Base-by-base conservation (phyloP, 345 rosid species). In the Clarkia xantiana region DNA sequence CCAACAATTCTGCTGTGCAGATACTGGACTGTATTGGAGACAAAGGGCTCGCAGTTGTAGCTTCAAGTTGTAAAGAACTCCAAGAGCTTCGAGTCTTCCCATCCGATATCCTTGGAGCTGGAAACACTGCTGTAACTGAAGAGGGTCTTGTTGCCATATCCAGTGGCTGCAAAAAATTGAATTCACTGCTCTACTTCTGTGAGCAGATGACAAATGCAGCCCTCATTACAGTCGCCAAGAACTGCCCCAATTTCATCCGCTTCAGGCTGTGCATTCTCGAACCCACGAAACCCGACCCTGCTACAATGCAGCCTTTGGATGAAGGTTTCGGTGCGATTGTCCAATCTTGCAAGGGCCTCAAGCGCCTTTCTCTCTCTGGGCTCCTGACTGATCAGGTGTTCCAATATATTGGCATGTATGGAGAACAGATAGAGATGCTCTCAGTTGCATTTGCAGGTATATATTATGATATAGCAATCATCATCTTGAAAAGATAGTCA, bases 241-340 rank as follows among this genome's bases (percentile, higher is more conserved):
- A 86, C 76, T 73, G 86, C 60, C 84, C 82, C 2, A 80, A 86
- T 69, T 91, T 91, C 47, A 78, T 66, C 49, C 70, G 87, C 53
- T 91, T 91, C 71, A 71, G 98, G 61, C 63, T 91, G 61, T 76
- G 85, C 75, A 79, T 75, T 51, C 80, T 91, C 0, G 89, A 86
- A 57, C 94, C 89, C 16, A 49, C 7, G 53, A 84, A 75, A 68
- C 79, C 94, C 0, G 98, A 91, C 55, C 73, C 81, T 53, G 74
- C 59, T 49, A 91, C 94, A 49, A 44, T 25, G 57, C 80, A 67
- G 64, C 79, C 96, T 2, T 55, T 91, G 63, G 98, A 91, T 55
- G 93, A 91, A 69, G 98, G 98, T 60, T 91, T 86, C 59, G 96
- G 98, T 63, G 98, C 94, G 11, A 78, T 91, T 10, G 96, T 78